Base-by-base conservation (phyloP, 148 eudicot genomes). In the Spergularia bocconei region DNA sequence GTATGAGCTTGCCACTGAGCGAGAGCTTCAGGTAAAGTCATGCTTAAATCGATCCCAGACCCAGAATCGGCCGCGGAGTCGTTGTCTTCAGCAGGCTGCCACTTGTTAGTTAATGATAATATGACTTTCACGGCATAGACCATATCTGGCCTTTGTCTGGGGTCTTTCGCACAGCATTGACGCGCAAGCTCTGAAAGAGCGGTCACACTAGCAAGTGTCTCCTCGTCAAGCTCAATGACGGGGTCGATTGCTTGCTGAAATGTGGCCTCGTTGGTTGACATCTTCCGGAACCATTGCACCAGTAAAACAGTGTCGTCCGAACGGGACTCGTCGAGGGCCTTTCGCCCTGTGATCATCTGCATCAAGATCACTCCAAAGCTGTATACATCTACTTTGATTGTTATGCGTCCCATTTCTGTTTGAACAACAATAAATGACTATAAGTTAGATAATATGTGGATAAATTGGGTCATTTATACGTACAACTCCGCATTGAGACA, bases 91-190 rank as follows among this genome's bases (percentile, higher is more conserved):
- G 87, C n/a, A 2, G 97, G 97, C 75, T 85, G 88, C 97, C 97
- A 91, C n/a, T 84, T 76, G 79, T 91, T 87, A 11, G 83, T 75
- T 2, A 91, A 87, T 10, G 90, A 79, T 0, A 93, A 91, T 11
- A 91, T 84, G 36, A 88, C 90, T 13, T 88, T 89, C 19, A 91
- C 97, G 0, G 72, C 82, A 21, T 91, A 90, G 3, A 90, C 81
- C 93, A 91, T 91, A 29, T 91, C 93, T 3, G 97, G 97, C 77
- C 97, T 84, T 75, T 88, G 90, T 38, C 82, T 41, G 2, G 93
- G 91, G 38, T 91, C 89, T 70, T 85, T 16, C 20, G 91, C 93
- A 29, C 86, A 80, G 82, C 97, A 91, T 69, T 91, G 97, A 53
- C 91, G 80, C 0, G 97, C 93, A 13, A 91, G 80, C 86, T 89